These are phyloP conservation scores for Tolypocladium paradoxum DNA, from an alignment of 2,329 filamentous ascomycete species.

Conservation along the genomic window DNA sequence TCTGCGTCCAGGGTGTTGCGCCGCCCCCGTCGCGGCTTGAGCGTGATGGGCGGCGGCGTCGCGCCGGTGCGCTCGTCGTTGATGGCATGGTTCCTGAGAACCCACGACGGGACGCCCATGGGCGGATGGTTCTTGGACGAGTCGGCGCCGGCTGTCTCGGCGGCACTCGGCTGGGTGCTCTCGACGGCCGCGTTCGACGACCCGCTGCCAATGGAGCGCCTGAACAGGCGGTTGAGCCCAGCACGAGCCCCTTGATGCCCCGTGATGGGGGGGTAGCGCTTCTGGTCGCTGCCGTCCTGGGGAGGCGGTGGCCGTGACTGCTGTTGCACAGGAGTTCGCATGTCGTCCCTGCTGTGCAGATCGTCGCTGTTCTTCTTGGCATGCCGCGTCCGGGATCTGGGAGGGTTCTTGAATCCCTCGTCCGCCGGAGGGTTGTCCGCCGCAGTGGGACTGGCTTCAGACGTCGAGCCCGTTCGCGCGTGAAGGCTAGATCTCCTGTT, in stretches of 20 bases:
- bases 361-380: slow-evolving; percentile 20
- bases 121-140: slow-evolving; percentile 10
- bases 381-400: slow-evolving; percentile 8
- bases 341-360: slow-evolving; percentile 12
- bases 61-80: slow-evolving; percentile 37
- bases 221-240: slow-evolving; percentile 39
- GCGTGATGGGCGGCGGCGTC: slow-evolving; percentile 46
- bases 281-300: slow-evolving; percentile 16
- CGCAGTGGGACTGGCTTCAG: slow-evolving; percentile 8
- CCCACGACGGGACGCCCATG: slow-evolving; percentile 30
- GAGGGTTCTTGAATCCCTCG: slow-evolving; percentile 10
- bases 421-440: slow-evolving; percentile 1
- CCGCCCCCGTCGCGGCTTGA: slow-evolving; percentile 26
- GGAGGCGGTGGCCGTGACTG: slow-evolving; percentile 9
- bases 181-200: slow-evolving; percentile 7
- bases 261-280: slow-evolving; percentile 39
- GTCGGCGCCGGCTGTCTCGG: slow-evolving; percentile 6
- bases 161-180: slow-evolving; percentile 2
- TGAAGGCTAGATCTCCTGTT: slow-evolving; percentile 43
- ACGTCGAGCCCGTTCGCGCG: slow-evolving; percentile 29
- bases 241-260: slow-evolving; percentile 32
- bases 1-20: slow-evolving; percentile 15
- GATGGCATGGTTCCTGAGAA: slow-evolving; percentile 18
- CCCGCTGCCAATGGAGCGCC: slow-evolving; percentile 34
- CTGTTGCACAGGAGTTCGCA: slow-evolving; percentile 14